Base-by-base conservation (phyloP, 2,329 filamentous ascomycete species). In the Fusarium subglutinans region DNA sequence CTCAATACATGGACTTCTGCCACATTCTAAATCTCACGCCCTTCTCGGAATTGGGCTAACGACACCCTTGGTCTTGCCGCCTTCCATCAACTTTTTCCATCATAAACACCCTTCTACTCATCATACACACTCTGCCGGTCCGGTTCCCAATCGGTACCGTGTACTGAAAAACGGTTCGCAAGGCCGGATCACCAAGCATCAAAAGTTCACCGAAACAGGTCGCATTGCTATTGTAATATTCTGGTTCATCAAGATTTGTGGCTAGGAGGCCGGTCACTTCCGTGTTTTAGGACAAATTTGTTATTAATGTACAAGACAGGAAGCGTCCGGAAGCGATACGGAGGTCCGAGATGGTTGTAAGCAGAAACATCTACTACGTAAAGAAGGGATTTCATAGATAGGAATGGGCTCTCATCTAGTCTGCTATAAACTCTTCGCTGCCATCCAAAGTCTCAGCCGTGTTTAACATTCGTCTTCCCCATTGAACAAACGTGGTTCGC, bases 61-160 rank as follows among this genome's bases (percentile, higher is more conserved):
- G 20, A 38, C 35, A 28, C 33, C 20, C 35, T 24, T 40, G 5
- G 8, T 38, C 35, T 38, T 40, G 37, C 24, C 35, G 12, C 35
- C 11, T 13, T n/a, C 10, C 11, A 17, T n/a, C 51, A 55, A 33
- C 9, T 22, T 26, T 55, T 40, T 44, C 63, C 44, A 50, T 66
- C 70, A 73, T 63, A 62, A 56, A 75, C 68, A 37, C 69, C 72
- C 45, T 53, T 44, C 40, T 22, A 48, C 35, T 56, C 51, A 64
- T 69, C 72, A 70, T 64, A 70, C 55, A 70, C 69, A 41, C 69
- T 69, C 55, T 50, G 20, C 72, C 72, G 72, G 72, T 50, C 72
- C 72, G 72, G 72, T 70, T 73, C 58, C 44, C 30, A 70, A 48
- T 62, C 64, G 55, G 63, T 72, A 58, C 73, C 73, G 65, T 62